phyloP scores from a whole-genome alignment of 805 yeast genomes.

The Ogataea allantospora region DNA sequence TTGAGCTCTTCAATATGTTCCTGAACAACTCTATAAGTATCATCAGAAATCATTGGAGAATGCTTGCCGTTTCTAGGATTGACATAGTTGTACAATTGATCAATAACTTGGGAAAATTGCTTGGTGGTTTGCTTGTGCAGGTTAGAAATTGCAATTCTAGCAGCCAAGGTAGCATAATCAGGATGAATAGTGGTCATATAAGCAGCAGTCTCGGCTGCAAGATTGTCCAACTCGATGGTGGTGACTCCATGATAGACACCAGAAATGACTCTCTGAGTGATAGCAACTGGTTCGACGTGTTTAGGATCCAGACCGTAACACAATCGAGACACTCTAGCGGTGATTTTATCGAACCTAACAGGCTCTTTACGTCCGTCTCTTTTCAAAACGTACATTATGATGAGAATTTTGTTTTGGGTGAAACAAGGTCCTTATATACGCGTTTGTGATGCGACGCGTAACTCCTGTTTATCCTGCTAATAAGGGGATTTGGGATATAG shows the following conservation, averaged over 20 bases:
- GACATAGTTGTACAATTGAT: slow-evolving; percentile 69
- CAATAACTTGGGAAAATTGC: slow-evolving; percentile 74
- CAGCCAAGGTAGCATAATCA: slow-evolving; percentile 94
- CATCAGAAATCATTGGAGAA: slow-evolving; percentile 68
- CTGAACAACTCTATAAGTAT: slow-evolving; percentile 60
- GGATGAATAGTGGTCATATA: slow-evolving; percentile 97
- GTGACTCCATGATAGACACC: slow-evolving; percentile 98
- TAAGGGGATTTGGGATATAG: slow-evolving; percentile 1
- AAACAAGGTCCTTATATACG: slow-evolving; percentile 6
- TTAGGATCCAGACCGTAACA: slow-evolving; percentile 91
- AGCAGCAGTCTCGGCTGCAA: slow-evolving; percentile 95
- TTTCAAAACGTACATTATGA: slow-evolving; percentile 74
- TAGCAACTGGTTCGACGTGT: slow-evolving; percentile 92
- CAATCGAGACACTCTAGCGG: slow-evolving; percentile 89
- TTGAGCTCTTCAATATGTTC: slow-evolving; percentile 65
- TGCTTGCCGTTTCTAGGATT: slow-evolving; percentile 75
- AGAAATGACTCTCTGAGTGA: slow-evolving; percentile 91
- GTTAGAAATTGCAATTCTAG: slow-evolving; percentile 92
- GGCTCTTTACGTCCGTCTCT: slow-evolving; percentile 95
- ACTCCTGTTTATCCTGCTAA: background rate
- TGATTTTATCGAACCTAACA: slow-evolving; percentile 93
- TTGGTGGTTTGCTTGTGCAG: slow-evolving; percentile 92
- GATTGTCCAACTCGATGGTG: slow-evolving; percentile 78
- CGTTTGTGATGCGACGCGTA: slow-evolving; percentile 9
- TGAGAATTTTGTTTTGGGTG: slow-evolving; percentile 8